Evolutionary conservation across 352 stramenopile genomes (phyloP).

Genomic region (Phytophthora litchii): DNA sequence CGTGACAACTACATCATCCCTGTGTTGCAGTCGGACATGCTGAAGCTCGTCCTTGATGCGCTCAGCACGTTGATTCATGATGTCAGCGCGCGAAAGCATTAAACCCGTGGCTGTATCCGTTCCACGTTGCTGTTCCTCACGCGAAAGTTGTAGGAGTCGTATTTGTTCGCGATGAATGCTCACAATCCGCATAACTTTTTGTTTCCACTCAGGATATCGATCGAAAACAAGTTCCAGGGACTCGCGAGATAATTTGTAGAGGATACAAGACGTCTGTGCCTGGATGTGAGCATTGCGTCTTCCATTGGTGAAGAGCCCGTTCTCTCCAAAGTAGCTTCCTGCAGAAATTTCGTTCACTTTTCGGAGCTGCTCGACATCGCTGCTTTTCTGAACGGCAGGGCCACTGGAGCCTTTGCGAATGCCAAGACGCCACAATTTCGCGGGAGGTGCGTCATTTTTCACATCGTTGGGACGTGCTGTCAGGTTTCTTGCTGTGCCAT

Average conservation of each 20-base stretch:
- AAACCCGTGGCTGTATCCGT: constrained; percentile 12
- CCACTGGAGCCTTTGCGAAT: constrained; percentile 10
- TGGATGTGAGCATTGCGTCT: constrained; percentile 56
- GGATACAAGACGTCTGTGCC: constrained; percentile 63
- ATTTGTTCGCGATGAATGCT: constrained; percentile 58
- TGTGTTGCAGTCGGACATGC: constrained; percentile 15
- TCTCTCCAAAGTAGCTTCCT: constrained; percentile 74
- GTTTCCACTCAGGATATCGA: constrained; percentile 61
- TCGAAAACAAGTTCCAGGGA: constrained; percentile 63
- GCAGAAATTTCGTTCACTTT: constrained; percentile 57
- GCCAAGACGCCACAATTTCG: constrained; percentile 29
- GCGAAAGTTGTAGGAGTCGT: constrained; percentile 36
- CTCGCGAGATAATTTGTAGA: constrained; percentile 70
- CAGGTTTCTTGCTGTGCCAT: background rate
- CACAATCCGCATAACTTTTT: constrained; percentile 68
- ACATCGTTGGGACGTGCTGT: background rate
- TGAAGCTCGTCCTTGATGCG: constrained; percentile 26
- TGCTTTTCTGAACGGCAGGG: constrained; percentile 7
- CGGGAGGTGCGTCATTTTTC: constrained; percentile 11
- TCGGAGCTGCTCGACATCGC: constrained; percentile 28
- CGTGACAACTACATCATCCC: background rate
- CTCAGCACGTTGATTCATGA: constrained; percentile 46
- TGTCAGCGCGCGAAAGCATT: constrained; percentile 25
- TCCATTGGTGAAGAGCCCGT: constrained; percentile 62
- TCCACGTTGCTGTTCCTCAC: constrained; percentile 23